Conservation (phyloP, 371 early-diverging fungal genomes). For the Circinella umbellata region DNA sequence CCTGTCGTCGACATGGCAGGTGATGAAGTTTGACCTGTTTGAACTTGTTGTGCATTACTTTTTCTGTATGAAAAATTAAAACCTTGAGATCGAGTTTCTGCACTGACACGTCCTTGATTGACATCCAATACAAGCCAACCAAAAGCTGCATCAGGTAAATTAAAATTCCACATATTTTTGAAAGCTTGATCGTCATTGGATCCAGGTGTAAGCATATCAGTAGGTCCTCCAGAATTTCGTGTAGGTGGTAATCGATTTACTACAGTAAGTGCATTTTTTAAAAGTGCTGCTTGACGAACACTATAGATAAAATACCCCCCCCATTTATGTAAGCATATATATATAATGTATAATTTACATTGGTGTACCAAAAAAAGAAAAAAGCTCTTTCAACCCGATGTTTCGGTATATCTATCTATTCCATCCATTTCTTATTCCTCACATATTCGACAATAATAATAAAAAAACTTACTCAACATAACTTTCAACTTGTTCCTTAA, state of each 20-base stretch:
- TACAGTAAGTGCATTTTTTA: conserved; percentile 61
- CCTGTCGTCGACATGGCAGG: conserved; percentile 31
- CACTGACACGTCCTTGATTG: conserved; percentile 53
- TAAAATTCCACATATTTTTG: conserved; percentile 75
- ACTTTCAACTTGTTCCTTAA: conserved; percentile 62
- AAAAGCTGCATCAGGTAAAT: conserved; percentile 66
- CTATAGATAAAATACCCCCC: conserved; percentile 23
- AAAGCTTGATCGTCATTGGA: conserved; percentile 59
- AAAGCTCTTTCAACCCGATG: too few species aligned
- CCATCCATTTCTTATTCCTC: background rate
- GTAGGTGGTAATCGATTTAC: conserved; percentile 61
- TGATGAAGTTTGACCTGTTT: conserved; percentile 19
- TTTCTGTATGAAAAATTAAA: conserved; percentile 65
- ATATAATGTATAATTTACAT: too few species aligned
- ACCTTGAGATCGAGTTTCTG: conserved; percentile 63
- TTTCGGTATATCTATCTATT: background rate
- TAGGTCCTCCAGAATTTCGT: conserved; percentile 12
- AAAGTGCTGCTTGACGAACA: conserved; percentile 53
- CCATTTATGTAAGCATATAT: too few species aligned
- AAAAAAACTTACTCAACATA: conserved; percentile 55
- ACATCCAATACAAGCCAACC: conserved; percentile 62
- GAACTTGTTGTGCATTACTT: conserved; percentile 18
- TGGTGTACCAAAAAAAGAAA: too few species aligned
- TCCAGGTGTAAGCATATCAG: conserved; percentile 18
- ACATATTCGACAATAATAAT: background rate